Conservation (phyloP, 148 eudicot genomes). For the Diospyros kaki region DNA sequence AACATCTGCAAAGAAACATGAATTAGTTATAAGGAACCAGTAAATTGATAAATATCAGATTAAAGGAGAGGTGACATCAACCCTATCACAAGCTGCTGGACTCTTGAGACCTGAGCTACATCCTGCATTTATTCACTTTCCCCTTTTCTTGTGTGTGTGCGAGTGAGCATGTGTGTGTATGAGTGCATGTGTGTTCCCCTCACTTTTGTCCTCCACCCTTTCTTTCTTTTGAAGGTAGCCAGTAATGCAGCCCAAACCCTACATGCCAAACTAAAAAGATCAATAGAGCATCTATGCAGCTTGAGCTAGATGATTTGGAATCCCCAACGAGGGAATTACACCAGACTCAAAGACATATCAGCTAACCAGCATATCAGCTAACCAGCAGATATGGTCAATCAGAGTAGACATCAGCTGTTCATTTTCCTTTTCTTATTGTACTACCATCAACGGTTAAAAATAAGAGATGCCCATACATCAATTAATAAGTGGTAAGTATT, state of each 20-base stretch:
- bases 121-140: not conserved
- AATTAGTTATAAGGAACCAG: not conserved
- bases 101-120: not conserved
- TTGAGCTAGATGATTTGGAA: not conserved
- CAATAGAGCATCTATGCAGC: not conserved
- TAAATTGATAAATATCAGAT: not conserved
- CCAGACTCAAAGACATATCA: not conserved
- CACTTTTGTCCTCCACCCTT: too few species aligned
- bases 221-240: too few species aligned
- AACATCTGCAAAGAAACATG: constrained; percentile 18
- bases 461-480: not conserved
- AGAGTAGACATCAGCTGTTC: not conserved
- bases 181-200: too few species aligned
- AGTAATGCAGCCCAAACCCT: too few species aligned
- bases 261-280: not conserved
- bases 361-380: not conserved
- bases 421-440: not conserved
- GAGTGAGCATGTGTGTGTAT: too few species aligned
- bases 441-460: not conserved
- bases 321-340: not conserved
- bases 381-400: not conserved
- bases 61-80: not conserved
- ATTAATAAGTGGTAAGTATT: not conserved
- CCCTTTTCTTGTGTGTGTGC: too few species aligned
- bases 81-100: not conserved